Conservation (phyloP, 2,329 filamentous ascomycete species). For the Akanthomyces uredinophilus region DNA sequence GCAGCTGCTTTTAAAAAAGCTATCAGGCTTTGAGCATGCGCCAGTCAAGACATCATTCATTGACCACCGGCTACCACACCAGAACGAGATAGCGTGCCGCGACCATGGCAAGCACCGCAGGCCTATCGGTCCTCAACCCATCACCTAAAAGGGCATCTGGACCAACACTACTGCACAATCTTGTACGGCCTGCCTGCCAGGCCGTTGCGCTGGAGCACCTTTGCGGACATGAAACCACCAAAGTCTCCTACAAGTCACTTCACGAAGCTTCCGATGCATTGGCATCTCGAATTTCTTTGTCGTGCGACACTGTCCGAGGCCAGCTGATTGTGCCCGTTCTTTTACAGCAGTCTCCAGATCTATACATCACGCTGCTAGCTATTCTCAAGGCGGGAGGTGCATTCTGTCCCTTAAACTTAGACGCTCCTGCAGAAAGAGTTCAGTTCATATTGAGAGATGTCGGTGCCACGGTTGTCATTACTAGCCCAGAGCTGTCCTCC, state of each 20-base stretch:
- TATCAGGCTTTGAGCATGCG: background rate
- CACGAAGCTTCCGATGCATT: conserved; percentile 53
- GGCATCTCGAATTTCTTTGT: conserved; percentile 42
- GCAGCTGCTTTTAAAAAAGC: conserved; percentile 4
- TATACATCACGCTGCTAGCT: conserved; percentile 74
- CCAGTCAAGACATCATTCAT: background rate
- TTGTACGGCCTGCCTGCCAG: conserved; percentile 45
- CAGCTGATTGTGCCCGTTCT: conserved; percentile 66
- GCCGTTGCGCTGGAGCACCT: conserved; percentile 30
- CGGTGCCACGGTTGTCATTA: conserved; percentile 62
- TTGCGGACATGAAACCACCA: conserved; percentile 23
- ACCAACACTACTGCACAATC: conserved; percentile 46
- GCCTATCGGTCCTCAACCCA: conserved; percentile 44
- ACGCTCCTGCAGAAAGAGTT: conserved; percentile 71
- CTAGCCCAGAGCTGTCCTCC: conserved; percentile 44
- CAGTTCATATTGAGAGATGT: conserved; percentile 79
- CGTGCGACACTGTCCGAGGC: conserved; percentile 9
- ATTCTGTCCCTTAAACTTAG: conserved; percentile 78
- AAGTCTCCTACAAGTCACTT: conserved; percentile 58
- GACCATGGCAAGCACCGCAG: conserved; percentile 22
- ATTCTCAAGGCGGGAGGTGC: conserved; percentile 76
- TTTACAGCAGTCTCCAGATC: conserved; percentile 66
- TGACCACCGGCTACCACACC: background rate
- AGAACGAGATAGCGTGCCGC: background rate
- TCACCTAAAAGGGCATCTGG: conserved; percentile 36